These are phyloP conservation scores for Luffa aegyptiaca DNA, from an alignment of 306 rosid genomes.

Conservation along the genomic window DNA sequence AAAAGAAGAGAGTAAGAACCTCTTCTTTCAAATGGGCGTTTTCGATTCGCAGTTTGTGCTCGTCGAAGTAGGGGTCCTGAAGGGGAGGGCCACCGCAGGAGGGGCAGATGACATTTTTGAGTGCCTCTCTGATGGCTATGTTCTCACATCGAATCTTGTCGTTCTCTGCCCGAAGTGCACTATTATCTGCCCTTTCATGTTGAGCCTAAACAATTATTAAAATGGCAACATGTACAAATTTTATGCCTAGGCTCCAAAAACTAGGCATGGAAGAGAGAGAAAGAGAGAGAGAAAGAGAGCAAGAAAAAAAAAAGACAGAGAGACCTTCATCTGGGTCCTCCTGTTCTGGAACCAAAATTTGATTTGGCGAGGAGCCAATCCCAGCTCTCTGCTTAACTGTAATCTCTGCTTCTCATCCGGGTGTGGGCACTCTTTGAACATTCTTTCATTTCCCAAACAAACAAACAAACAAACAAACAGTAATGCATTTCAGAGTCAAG, in stretches of 20 bases:
- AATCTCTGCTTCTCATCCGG: constrained; percentile 92
- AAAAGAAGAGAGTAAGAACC: constrained; percentile 24
- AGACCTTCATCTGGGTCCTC: constrained; percentile 95
- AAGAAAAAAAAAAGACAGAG: not conserved
- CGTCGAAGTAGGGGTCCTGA: constrained; percentile 69
- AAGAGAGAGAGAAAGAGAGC: not conserved
- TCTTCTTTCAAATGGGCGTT: constrained; percentile 91
- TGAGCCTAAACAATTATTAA: constrained; percentile 48
- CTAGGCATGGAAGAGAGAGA: not conserved
- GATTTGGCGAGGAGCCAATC: constrained; percentile 95
- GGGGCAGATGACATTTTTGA: constrained; percentile 85
- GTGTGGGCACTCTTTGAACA: constrained; percentile 92
- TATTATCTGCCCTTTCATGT: constrained; percentile 78
- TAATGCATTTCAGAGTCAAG: not conserved
- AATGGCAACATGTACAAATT: not conserved
- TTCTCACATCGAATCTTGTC: constrained; percentile 94
- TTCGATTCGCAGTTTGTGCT: constrained; percentile 69
- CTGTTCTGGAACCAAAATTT: constrained; percentile 98
- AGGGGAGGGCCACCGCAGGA: constrained; percentile 86
- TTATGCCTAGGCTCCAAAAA: not conserved
- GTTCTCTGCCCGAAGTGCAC: constrained; percentile 69
- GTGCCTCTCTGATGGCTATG: constrained; percentile 91
- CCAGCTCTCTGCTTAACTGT: constrained; percentile 80
- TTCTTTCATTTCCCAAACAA: constrained; percentile 32
- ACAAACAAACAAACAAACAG: not conserved